Evolutionary conservation across 768 basidiomycete genomes (phyloP).

Genomic region (Auricularia cornea): DNA sequence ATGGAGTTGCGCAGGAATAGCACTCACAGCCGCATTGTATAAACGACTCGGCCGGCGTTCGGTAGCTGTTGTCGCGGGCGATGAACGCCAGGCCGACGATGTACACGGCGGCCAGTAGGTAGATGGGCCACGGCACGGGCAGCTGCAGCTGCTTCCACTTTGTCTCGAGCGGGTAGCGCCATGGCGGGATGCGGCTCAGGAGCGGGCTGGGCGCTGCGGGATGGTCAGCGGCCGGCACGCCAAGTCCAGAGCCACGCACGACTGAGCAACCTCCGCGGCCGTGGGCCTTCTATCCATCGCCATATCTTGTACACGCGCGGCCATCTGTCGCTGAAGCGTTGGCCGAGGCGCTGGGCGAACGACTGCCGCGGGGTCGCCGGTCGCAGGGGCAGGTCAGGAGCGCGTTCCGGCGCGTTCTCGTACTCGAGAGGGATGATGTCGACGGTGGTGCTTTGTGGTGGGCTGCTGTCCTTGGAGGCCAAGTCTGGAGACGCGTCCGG

Average conservation of each 20-base stretch:
- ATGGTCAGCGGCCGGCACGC: not conserved
- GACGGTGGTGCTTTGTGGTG: not conserved
- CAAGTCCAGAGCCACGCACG: not conserved
- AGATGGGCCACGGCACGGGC: constrained; percentile 41
- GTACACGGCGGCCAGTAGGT: constrained; percentile 52
- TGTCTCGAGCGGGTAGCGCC: constrained; percentile 40
- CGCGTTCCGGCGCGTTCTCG: not conserved
- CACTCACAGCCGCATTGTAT: constrained; percentile 62
- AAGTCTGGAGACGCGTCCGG: not conserved
- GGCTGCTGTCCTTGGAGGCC: not conserved
- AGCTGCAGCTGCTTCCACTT: constrained; percentile 42
- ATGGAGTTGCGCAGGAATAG: constrained; percentile 58
- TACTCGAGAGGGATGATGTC: not conserved
- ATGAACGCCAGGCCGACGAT: constrained; percentile 69
- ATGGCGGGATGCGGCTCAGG: not conserved
- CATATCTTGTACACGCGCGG: not conserved
- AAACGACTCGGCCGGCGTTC: constrained; percentile 55
- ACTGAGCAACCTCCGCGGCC: not conserved
- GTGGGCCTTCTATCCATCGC: not conserved
- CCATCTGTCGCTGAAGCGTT: not conserved
- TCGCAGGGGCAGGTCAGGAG: too few species aligned
- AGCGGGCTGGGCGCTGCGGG: constrained; percentile 5
- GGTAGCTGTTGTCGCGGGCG: constrained; percentile 61
- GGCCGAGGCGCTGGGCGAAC: not conserved
- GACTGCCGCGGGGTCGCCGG: not conserved